Percentiles rank a stretch among this genome's conserved stretches.
Conservation (phyloP, 768 basidiomycete species). For the Rhodotorula diobovata region DNA sequence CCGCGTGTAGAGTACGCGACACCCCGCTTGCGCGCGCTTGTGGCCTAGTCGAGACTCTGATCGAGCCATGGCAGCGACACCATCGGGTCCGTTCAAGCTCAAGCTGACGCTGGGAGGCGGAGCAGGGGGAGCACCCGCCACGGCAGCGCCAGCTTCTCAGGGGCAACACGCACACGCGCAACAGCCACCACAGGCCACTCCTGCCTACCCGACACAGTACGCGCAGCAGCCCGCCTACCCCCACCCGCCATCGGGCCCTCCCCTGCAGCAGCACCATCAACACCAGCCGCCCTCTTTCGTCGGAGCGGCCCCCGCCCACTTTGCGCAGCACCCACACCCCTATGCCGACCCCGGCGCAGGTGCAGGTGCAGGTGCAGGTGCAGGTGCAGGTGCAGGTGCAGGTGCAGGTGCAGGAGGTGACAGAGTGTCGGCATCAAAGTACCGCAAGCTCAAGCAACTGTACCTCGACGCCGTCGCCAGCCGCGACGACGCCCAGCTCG, state of each 20-base stretch:
- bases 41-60: too few species aligned
- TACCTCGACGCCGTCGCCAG: constrained; percentile 67
- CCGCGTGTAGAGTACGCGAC: too few species aligned
- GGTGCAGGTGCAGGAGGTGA: constrained; percentile 8
- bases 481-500: constrained; percentile 59
- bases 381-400: too few species aligned
- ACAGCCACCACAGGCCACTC: background rate
- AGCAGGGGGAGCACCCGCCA: constrained; percentile 55
- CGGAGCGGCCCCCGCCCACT: background rate
- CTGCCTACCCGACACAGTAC: background rate
- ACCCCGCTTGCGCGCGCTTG: too few species aligned
- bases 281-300: background rate
- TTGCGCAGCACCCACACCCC: background rate
- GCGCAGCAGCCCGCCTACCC: background rate
- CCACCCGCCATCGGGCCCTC: background rate
- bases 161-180: background rate
- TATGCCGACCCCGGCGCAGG: background rate
- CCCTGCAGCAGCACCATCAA: background rate
- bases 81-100: constrained; percentile 15
- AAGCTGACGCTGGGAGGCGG: constrained; percentile 52
- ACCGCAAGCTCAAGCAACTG: constrained; percentile 61
- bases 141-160: constrained; percentile 36
- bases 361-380: too few species aligned
- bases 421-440: constrained; percentile 50
- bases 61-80: too few species aligned